Evolutionary conservation across 805 yeast genomes (phyloP).

Genomic region (Candida sonorensis): DNA sequence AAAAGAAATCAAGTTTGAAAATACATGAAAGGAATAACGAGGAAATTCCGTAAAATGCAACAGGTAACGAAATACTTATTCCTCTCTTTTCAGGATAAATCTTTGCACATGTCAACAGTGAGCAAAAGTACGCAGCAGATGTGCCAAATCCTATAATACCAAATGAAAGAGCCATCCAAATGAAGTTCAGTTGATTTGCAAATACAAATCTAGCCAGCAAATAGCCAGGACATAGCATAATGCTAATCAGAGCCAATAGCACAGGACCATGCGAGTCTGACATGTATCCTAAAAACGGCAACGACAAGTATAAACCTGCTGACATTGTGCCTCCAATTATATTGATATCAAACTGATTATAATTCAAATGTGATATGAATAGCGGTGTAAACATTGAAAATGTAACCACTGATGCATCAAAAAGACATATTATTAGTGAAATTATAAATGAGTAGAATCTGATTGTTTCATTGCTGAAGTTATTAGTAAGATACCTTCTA

Average conservation of each 20-base stretch:
- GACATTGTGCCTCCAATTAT: conserved; percentile 67
- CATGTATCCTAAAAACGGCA: conserved; percentile 74
- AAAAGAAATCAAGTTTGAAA: conserved; percentile 38
- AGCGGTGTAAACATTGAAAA: conserved; percentile 75
- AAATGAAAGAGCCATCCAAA: conserved; percentile 42
- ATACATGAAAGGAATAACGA: conserved; percentile 65
- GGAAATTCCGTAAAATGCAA: conserved; percentile 80
- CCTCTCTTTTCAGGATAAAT: conserved; percentile 74
- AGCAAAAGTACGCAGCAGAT: conserved; percentile 62
- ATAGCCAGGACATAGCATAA: conserved; percentile 66
- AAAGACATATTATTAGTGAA: conserved; percentile 58
- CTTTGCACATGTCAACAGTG: conserved; percentile 75
- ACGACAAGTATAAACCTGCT: conserved; percentile 76
- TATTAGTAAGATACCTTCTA: conserved; percentile 33
- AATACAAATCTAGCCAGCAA: conserved; percentile 37
- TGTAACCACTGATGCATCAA: conserved; percentile 76
- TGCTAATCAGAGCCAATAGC: conserved; percentile 53
- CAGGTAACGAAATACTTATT: conserved; percentile 81
- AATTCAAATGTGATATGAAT: conserved; percentile 51
- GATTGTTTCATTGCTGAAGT: conserved; percentile 36
- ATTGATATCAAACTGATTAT: conserved; percentile 61
- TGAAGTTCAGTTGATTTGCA: conserved; percentile 22
- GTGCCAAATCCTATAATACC: conserved; percentile 64
- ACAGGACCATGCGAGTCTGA: conserved; percentile 87
- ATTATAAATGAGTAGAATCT: conserved; percentile 46